phyloP scores from a whole-genome alignment of 2,329 filamentous ascomycete genomes.

The Leptoxyphium fumago region DNA sequence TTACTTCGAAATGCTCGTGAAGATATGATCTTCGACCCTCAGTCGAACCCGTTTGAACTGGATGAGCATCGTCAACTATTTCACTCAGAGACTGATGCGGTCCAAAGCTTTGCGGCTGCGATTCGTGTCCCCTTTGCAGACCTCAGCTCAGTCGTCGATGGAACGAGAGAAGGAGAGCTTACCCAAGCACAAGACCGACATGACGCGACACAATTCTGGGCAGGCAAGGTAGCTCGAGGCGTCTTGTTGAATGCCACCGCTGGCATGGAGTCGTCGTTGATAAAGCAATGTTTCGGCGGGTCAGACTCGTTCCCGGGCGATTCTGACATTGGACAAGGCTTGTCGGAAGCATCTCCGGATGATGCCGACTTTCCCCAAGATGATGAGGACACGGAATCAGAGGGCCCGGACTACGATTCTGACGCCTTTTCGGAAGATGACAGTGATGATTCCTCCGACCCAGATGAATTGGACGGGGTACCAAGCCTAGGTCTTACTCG shows the following conservation, averaged over 20 bases:
- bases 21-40: conserved; percentile 28
- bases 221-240: conserved; percentile 42
- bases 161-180: conserved; percentile 2
- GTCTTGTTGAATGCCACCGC: conserved; percentile 43
- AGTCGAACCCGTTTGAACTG: conserved; percentile 42
- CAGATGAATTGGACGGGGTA: conserved; percentile 22
- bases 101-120: conserved; percentile 40
- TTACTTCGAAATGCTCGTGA: conserved; percentile 39
- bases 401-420: not conserved
- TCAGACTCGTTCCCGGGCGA: conserved; percentile 27
- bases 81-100: conserved; percentile 37
- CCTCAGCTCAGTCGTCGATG: conserved; percentile 25
- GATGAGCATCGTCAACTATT: conserved; percentile 40
- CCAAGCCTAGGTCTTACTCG: conserved; percentile 17
- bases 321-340: conserved; percentile 7
- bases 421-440: conserved; percentile 15
- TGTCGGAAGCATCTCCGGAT: conserved; percentile 4
- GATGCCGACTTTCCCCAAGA: conserved; percentile 14
- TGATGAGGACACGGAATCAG: conserved; percentile 12
- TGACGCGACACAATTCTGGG: conserved; percentile 40
- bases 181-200: conserved; percentile 28
- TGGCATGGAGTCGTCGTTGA: conserved; percentile 40
- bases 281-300: conserved; percentile 48
- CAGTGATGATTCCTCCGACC: conserved; percentile 11
- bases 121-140: conserved; percentile 39